Evolutionary conservation across 257 asterid genomes (phyloP).

Genomic region (Solanum clarkiae): DNA sequence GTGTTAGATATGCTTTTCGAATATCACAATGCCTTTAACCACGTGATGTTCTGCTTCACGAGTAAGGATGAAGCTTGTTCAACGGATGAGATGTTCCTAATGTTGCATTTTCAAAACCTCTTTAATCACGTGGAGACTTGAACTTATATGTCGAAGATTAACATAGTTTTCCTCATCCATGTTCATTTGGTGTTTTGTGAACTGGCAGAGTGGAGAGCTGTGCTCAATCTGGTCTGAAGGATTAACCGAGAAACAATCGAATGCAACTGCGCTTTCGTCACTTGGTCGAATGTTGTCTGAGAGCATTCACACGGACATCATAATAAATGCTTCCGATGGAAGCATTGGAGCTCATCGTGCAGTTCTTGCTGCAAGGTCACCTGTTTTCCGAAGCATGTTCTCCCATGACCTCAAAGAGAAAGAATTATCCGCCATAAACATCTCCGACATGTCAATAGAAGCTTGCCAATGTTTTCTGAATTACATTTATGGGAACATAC

Average conservation of each 20-base stretch:
- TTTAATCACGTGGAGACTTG: not conserved
- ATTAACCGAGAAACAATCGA: conserved; percentile 18
- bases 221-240: conserved; percentile 66
- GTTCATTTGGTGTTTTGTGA: not conserved
- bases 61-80: not conserved
- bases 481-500: conserved; percentile 65
- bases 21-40: not conserved
- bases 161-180: not conserved
- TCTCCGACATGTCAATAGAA: conserved; percentile 79
- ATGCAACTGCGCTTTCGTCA: conserved; percentile 47
- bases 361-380: conserved; percentile 83
- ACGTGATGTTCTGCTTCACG: not conserved
- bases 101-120: not conserved
- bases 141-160: not conserved
- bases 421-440: conserved; percentile 52
- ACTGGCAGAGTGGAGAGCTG: conserved; percentile 43
- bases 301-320: conserved; percentile 76
- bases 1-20: not conserved
- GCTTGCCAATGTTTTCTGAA: conserved; percentile 62
- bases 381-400: conserved; percentile 91
- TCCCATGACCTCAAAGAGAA: conserved; percentile 80
- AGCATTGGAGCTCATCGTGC: conserved; percentile 76
- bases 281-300: conserved; percentile 79
- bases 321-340: conserved; percentile 65
- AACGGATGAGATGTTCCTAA: not conserved